phyloP scores from a whole-genome alignment of 148 eudicot species.

The Rhododendron griersonianum region DNA sequence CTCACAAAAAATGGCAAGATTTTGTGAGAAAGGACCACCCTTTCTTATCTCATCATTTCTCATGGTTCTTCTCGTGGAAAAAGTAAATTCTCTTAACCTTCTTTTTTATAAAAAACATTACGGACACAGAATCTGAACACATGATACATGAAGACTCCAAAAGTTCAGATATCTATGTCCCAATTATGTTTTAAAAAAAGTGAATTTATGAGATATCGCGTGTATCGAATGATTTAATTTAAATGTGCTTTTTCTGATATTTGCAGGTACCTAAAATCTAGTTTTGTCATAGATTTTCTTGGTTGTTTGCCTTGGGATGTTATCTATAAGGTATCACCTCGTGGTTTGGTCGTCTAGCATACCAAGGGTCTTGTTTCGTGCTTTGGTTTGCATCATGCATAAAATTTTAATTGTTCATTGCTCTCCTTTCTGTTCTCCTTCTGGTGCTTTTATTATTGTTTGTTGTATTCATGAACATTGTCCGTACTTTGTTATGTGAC shows the following conservation, averaged over 20 bases:
- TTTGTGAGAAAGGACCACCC: neutral
- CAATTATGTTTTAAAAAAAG: too few relatives aligned
- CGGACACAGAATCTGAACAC: neutral
- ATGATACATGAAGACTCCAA: neutral
- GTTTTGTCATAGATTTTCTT: slow-evolving; percentile 67
- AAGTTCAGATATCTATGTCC: neutral
- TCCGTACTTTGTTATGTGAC: neutral
- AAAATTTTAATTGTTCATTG: neutral
- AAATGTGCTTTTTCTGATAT: neutral
- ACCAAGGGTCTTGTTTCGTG: neutral
- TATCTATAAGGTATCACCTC: slow-evolving; percentile 60
- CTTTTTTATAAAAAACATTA: too few relatives aligned
- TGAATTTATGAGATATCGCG: neutral
- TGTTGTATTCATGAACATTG: neutral
- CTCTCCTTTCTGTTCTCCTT: neutral
- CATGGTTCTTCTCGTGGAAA: neutral
- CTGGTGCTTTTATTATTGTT: neutral
- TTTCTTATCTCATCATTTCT: too few relatives aligned
- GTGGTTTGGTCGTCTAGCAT: neutral
- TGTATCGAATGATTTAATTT: neutral
- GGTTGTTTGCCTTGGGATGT: slow-evolving; percentile 94
- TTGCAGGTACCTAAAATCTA: slow-evolving; percentile 80
- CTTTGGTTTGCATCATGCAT: neutral
- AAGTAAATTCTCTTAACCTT: neutral
- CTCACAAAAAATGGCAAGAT: neutral